Evolutionary conservation across 495 filamentous ascomycete species (phyloP).

Genomic region (Podospora pseudocomata): DNA sequence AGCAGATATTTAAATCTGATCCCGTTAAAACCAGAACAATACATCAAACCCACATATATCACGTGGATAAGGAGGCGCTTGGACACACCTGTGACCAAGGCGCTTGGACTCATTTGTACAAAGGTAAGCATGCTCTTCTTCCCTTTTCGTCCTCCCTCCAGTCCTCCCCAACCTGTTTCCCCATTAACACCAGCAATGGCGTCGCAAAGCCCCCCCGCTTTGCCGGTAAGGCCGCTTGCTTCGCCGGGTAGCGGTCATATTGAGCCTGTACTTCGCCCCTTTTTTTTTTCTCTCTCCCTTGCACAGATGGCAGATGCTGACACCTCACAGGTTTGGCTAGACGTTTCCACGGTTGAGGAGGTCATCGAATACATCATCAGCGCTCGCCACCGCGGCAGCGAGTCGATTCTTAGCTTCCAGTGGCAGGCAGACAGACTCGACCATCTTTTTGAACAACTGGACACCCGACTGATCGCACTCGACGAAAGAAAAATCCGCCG

Average conservation of each 20-base stretch:
- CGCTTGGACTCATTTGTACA: not conserved
- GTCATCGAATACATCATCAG: slow-evolving; percentile 12
- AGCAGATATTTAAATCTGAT: not conserved
- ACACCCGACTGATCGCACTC: slow-evolving; percentile 10
- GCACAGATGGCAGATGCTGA: slow-evolving; percentile 8
- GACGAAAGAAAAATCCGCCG: slow-evolving; percentile 11
- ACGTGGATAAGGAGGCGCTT: not conserved
- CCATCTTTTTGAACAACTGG: slow-evolving; percentile 4
- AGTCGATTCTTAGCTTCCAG: slow-evolving; percentile 15
- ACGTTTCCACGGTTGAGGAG: slow-evolving; percentile 13
- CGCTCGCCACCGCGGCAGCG: slow-evolving; percentile 10
- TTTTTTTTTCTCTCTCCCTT: not conserved
- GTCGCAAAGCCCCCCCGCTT: not conserved
- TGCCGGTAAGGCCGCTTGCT: not conserved
- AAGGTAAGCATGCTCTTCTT: not conserved
- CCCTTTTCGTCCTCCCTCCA: not conserved
- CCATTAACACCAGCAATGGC: not conserved
- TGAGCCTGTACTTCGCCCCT: not conserved
- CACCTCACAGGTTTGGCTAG: slow-evolving; percentile 7
- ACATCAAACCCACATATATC: not conserved
- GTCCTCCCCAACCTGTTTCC: not conserved
- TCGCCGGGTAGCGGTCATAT: not conserved
- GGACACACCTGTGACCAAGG: not conserved
- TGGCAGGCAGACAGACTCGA: slow-evolving; percentile 8
- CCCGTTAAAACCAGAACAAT: not conserved